Evolutionary conservation across 257 asterid genomes (phyloP).

Genomic region (Cordia subcordata): DNA sequence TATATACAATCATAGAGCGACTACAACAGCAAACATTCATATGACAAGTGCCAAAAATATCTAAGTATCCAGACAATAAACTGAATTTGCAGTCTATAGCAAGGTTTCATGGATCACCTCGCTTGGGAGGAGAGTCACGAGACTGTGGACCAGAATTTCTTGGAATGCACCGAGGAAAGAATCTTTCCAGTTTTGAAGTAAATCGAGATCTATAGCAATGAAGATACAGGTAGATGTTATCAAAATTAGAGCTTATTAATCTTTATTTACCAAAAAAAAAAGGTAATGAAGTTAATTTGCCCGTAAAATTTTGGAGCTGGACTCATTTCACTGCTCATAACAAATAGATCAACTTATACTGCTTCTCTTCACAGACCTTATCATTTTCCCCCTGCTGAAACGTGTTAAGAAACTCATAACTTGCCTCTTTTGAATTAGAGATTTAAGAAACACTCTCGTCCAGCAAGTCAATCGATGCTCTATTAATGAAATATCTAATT

Average conservation of each 20-base stretch:
- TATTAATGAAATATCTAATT: too few species aligned
- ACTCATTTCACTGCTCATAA: too few species aligned
- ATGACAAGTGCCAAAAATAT: not conserved
- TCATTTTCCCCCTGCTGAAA: too few species aligned
- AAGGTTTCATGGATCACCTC: constrained; percentile 50
- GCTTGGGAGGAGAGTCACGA: constrained; percentile 88
- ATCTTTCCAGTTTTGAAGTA: constrained; percentile 61
- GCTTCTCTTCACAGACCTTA: too few species aligned
- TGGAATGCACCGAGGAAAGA: constrained; percentile 62
- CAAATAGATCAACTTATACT: too few species aligned
- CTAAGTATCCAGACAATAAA: not conserved
- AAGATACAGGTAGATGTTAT: not conserved
- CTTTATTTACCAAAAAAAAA: too few species aligned
- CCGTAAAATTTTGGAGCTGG: too few species aligned
- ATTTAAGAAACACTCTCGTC: too few species aligned
- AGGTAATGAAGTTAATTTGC: too few species aligned
- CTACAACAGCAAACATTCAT: not conserved
- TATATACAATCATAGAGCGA: not conserved
- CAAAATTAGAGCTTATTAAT: not conserved
- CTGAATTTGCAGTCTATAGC: not conserved
- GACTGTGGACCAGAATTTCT: constrained; percentile 84
- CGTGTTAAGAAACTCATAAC: too few species aligned
- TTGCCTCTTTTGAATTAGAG: too few species aligned
- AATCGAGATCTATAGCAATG: constrained; percentile 45
- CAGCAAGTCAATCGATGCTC: too few species aligned